These are phyloP conservation scores for Jaminaea rosea DNA, from an alignment of 1,284 basidiomycete genomes.

Conservation along the genomic window DNA sequence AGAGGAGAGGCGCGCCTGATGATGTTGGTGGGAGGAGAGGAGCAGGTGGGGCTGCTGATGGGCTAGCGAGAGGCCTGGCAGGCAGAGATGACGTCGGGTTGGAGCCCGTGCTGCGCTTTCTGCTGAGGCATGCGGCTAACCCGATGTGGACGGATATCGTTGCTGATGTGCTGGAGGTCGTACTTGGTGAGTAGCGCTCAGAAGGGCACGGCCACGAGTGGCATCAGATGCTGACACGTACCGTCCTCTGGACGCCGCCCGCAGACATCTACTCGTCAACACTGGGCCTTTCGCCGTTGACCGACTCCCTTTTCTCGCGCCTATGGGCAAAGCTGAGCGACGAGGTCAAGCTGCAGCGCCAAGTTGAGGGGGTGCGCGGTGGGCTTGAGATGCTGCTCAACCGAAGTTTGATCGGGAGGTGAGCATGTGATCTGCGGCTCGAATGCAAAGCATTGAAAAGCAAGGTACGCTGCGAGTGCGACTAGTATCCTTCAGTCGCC, in stretches of 20 bases:
- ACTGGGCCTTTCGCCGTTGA: slow-evolving; percentile 82
- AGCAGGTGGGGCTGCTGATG: slow-evolving; percentile 55
- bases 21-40: not conserved
- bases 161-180: slow-evolving; percentile 68
- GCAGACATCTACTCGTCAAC: slow-evolving; percentile 83
- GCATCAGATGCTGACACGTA: not conserved
- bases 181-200: slow-evolving; percentile 75
- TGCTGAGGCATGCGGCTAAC: slow-evolving; percentile 77
- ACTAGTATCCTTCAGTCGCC: too few species aligned
- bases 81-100: slow-evolving; percentile 89
- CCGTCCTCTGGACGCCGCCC: slow-evolving; percentile 1
- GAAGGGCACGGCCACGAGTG: not conserved
- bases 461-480: too few species aligned
- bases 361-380: slow-evolving; percentile 72
- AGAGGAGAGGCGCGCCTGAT: slow-evolving; percentile 55
- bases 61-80: slow-evolving; percentile 71
- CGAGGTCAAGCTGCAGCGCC: slow-evolving; percentile 83
- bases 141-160: slow-evolving; percentile 83
- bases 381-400: slow-evolving; percentile 82
- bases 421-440: too few species aligned
- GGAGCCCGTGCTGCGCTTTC: slow-evolving; percentile 76
- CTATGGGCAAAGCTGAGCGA: slow-evolving; percentile 72
- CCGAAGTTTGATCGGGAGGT: slow-evolving; percentile 48
- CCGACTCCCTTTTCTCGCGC: slow-evolving; percentile 73
- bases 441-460: too few species aligned